A percentile compares a stretch with the other conserved stretches of the same genome.
Conservation (phyloP, 805 yeast species). For the Candida stauntonica region DNA sequence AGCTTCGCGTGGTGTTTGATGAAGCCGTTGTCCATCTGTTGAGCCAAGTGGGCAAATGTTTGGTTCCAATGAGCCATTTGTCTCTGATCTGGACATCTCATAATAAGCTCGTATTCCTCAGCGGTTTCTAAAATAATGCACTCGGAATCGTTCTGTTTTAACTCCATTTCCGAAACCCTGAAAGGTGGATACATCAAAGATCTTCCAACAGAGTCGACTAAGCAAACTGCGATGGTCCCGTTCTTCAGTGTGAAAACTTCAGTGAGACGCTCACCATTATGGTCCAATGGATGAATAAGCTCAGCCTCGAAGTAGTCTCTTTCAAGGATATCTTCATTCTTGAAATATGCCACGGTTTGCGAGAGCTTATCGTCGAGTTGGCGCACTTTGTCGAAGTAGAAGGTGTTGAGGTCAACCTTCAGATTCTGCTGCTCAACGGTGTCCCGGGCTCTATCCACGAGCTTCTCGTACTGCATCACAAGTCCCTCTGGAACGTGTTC, state of each 20-base stretch:
- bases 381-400: slow-evolving; percentile 17
- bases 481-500: slow-evolving; percentile 5
- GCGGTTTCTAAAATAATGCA: slow-evolving; percentile 1
- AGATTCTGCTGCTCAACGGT: slow-evolving; percentile 21
- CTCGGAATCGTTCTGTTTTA: slow-evolving; percentile 14
- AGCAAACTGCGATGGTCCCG: slow-evolving; percentile 21
- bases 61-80: slow-evolving; percentile 25
- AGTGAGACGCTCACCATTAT: slow-evolving; percentile 8
- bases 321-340: slow-evolving; percentile 14
- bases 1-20: slow-evolving; percentile 8
- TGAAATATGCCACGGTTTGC: slow-evolving; percentile 18
- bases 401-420: slow-evolving; percentile 17
- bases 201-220: slow-evolving; percentile 24
- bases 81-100: slow-evolving; percentile 23
- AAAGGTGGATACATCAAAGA: slow-evolving; percentile 23
- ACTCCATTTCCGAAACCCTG: slow-evolving; percentile 14
- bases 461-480: slow-evolving; percentile 4
- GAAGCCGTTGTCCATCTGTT: slow-evolving; percentile 5
- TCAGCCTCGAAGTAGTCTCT: slow-evolving; percentile 26
- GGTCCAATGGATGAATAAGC: slow-evolving; percentile 9
- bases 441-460: slow-evolving; percentile 18
- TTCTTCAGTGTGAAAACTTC: slow-evolving; percentile 20
- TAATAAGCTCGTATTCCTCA: slow-evolving; percentile 4
- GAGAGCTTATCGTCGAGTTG: slow-evolving; percentile 10
- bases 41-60: slow-evolving; percentile 7